phyloP scores from a whole-genome alignment of 2,329 filamentous ascomycete species.

The Cyphellophora attinorum region DNA sequence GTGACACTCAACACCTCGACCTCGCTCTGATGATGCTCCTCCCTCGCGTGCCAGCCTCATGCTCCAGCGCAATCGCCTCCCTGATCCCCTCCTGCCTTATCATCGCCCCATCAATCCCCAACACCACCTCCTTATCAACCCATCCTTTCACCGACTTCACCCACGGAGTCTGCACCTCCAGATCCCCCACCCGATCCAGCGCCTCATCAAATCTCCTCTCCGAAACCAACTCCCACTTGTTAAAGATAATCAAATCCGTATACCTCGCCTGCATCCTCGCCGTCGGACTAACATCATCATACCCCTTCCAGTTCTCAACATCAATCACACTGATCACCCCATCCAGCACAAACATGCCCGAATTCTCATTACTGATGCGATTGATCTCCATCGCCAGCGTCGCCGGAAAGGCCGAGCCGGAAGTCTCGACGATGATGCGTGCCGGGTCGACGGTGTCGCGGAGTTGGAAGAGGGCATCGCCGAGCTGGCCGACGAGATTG shows the following conservation, averaged over 20 bases:
- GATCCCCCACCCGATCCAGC: slow-evolving; percentile 66
- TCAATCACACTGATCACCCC: slow-evolving; percentile 86
- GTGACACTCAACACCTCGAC: slow-evolving; percentile 86
- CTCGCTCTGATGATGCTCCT: slow-evolving; percentile 63
- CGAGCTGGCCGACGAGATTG: slow-evolving; percentile 88
- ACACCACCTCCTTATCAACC: slow-evolving; percentile 68
- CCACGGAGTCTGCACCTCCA: slow-evolving; percentile 71
- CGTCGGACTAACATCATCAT: slow-evolving; percentile 83
- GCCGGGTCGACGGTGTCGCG: slow-evolving; percentile 55
- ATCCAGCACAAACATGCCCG: slow-evolving; percentile 62
- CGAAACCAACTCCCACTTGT: slow-evolving; percentile 76
- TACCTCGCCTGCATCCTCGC: slow-evolving; percentile 80
- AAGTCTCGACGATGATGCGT: slow-evolving; percentile 89
- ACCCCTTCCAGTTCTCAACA: slow-evolving; percentile 90
- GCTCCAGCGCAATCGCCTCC: slow-evolving; percentile 20
- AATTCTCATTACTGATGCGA: slow-evolving; percentile 54
- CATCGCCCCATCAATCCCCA: slow-evolving; percentile 79
- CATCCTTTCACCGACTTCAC: slow-evolving; percentile 76
- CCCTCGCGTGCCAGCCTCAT: slow-evolving; percentile 26
- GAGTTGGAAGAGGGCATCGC: slow-evolving; percentile 69
- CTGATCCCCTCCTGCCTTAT: slow-evolving; percentile 30
- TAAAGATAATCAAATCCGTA: slow-evolving; percentile 83
- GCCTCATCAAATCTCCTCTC: slow-evolving; percentile 69
- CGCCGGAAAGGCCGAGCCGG: slow-evolving; percentile 76
- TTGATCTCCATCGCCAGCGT: slow-evolving; percentile 89